A percentile compares a stretch with the other conserved stretches of the same genome.
Conservation (phyloP, 75 land plant genomes). For the Pinus albicaulis region DNA sequence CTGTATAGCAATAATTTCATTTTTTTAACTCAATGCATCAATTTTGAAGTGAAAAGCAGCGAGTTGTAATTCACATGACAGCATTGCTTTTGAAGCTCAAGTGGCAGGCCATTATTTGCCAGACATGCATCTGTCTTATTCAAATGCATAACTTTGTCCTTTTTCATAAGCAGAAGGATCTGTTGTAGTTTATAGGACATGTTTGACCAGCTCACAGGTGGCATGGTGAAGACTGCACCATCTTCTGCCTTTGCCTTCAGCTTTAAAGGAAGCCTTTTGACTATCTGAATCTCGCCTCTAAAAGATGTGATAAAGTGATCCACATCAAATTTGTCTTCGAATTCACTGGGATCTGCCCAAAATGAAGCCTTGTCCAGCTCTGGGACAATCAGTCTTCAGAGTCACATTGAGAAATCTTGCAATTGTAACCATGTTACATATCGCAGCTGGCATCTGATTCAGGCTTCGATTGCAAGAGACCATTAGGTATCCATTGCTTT, state of each 20-base stretch:
- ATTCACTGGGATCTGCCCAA: slow-evolving; percentile 89
- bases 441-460: slow-evolving; percentile 89
- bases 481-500: slow-evolving; percentile 81
- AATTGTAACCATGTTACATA: slow-evolving; percentile 88
- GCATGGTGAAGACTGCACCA: slow-evolving; percentile 50
- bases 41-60: slow-evolving; percentile 35
- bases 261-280: slow-evolving; percentile 60
- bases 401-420: slow-evolving; percentile 79
- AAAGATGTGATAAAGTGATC: slow-evolving; percentile 67
- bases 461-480: slow-evolving; percentile 94
- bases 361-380: slow-evolving; percentile 29
- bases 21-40: too few species aligned
- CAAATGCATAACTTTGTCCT: slow-evolving; percentile 53
- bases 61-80: slow-evolving; percentile 71
- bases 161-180: slow-evolving; percentile 67
- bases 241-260: slow-evolving; percentile 35
- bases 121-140: slow-evolving; percentile 67
- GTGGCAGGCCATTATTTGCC: slow-evolving; percentile 65
- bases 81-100: slow-evolving; percentile 55
- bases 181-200: slow-evolving; percentile 15
- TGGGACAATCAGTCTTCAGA: slow-evolving; percentile 75
- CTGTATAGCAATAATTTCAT: slow-evolving; percentile 34
- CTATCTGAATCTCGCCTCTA: slow-evolving; percentile 66
- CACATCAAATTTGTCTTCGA: slow-evolving; percentile 78
- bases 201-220: slow-evolving; percentile 72